Evolutionary conservation across 768 basidiomycete genomes (phyloP).

Genomic region (Termitomyces sp.): DNA sequence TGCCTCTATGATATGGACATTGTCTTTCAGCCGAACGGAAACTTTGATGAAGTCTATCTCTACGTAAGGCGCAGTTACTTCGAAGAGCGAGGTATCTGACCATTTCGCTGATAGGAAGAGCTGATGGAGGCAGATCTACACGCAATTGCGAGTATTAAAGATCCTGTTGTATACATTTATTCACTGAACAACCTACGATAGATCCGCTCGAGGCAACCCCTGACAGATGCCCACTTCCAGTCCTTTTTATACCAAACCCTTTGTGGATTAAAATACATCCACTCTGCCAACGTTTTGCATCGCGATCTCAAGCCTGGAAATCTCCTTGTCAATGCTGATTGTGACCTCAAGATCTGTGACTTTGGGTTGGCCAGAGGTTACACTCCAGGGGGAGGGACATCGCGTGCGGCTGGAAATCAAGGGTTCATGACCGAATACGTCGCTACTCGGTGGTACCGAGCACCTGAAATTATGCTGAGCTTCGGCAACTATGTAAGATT

Average conservation of each 20-base stretch:
- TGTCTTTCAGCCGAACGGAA: constrained; percentile 84
- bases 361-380: constrained; percentile 96
- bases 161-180: neutral
- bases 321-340: constrained; percentile 95
- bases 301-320: constrained; percentile 95
- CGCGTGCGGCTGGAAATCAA: constrained; percentile 69
- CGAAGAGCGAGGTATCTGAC: constrained; percentile 1
- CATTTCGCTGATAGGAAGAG: constrained; percentile 66
- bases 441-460: constrained; percentile 98
- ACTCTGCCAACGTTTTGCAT: constrained; percentile 96
- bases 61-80: constrained; percentile 47
- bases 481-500: constrained; percentile 85
- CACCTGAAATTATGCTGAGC: constrained; percentile 98
- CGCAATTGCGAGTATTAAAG: constrained; percentile 68
- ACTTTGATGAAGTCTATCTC: constrained; percentile 95
- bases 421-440: constrained; percentile 99
- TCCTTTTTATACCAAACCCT: constrained; percentile 98
- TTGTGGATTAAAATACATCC: constrained; percentile 97
- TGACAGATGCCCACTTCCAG: constrained; percentile 89
- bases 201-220: constrained; percentile 84
- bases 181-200: constrained; percentile 17
- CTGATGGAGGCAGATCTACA: constrained; percentile 99
- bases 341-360: constrained; percentile 97
- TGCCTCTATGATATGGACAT: constrained; percentile 99
- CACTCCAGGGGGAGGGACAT: constrained; percentile 75